Evolutionary conservation across 2,329 filamentous ascomycete genomes (phyloP), one percentile per base, ranked within the genome.

Genomic region (Xylaria sp.): DNA sequence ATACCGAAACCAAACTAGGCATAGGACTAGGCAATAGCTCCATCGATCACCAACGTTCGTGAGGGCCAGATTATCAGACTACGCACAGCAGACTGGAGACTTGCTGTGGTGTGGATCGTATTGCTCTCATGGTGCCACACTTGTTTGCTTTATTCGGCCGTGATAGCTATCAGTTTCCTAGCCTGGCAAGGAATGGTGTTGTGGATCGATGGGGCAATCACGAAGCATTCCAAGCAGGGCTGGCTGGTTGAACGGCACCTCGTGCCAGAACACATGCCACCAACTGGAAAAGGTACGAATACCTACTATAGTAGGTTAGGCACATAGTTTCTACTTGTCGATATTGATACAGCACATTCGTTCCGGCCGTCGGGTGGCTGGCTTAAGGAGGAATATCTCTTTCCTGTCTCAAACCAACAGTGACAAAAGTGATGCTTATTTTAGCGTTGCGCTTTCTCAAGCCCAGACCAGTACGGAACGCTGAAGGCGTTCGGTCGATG

Each of bases 121-220:
- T 66, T 63, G 48, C 6, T 11, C 23, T 48, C 42, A 36, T 61
- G 46, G 46, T 61, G 59, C 54, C 59, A 62, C 48, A 49, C 40
- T 66, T 54, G 59, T 60, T 59, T 65, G 51, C 44, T 36, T 17
- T 26, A 58, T 65, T 26, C 40, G 48, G 38, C 20, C 26, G 38
- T 42, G 61, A 59, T 56, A 59, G 63, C 63, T 59, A 62, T 63
- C 66, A 36, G 20, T 54, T 56, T 69, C 67, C 63, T 38, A 33
- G 57, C 40, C 40, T 33, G 51, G 48, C 63, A 66, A 69, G 59
- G 46, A n/a, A 51, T 31, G 51, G 56, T 11, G 57, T 44, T 58
- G 66, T 62, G 66, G 66, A 65, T 59, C 66, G 26, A 44, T 62
- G 57, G 26, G 51, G 62, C 57, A 56, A 61, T 62, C 57, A 60